A percentile compares a stretch with the other conserved stretches of the same genome.
phyloP scores from a whole-genome alignment of 306 rosid genomes.

The Betula pendula region DNA sequence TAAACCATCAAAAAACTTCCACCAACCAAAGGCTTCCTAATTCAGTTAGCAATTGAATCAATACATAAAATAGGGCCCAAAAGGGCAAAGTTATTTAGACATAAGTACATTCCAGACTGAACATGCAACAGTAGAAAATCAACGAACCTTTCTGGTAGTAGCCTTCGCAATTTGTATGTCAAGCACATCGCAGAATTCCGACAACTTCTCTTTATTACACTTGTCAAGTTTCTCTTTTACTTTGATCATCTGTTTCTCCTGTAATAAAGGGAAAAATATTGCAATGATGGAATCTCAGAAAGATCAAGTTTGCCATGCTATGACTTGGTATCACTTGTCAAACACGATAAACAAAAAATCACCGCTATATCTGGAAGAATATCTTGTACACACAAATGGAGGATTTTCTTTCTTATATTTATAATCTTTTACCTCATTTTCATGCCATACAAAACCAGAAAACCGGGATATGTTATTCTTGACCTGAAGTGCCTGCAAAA shows the following conservation, averaged over 20 bases:
- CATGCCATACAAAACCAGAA: conserved; percentile 98
- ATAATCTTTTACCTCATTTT: conserved; percentile 61
- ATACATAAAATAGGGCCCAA: neutral
- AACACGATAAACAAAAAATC: neutral
- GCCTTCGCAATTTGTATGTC: conserved; percentile 67
- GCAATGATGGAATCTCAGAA: conserved; percentile 21
- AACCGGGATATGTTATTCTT: conserved; percentile 88
- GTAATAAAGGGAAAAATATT: conserved; percentile 29
- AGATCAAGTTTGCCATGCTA: conserved; percentile 9
- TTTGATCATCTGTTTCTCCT: conserved; percentile 90
- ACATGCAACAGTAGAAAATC: conserved; percentile 22
- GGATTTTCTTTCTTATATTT: neutral
- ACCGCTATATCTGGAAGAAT: neutral
- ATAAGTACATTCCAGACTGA: neutral
- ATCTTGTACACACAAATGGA: neutral
- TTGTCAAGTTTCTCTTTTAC: conserved; percentile 88
- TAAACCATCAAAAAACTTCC: neutral
- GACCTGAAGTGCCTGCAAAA: conserved; percentile 77
- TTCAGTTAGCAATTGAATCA: neutral
- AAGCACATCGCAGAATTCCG: conserved; percentile 85
- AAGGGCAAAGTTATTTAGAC: neutral
- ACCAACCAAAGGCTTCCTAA: neutral
- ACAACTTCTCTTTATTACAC: conserved; percentile 79
- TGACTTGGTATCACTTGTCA: neutral
- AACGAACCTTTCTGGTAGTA: conserved; percentile 76